phyloP scores from a whole-genome alignment of 1,139 yeast genomes.

The Magnusiomyces tetraspermus region DNA sequence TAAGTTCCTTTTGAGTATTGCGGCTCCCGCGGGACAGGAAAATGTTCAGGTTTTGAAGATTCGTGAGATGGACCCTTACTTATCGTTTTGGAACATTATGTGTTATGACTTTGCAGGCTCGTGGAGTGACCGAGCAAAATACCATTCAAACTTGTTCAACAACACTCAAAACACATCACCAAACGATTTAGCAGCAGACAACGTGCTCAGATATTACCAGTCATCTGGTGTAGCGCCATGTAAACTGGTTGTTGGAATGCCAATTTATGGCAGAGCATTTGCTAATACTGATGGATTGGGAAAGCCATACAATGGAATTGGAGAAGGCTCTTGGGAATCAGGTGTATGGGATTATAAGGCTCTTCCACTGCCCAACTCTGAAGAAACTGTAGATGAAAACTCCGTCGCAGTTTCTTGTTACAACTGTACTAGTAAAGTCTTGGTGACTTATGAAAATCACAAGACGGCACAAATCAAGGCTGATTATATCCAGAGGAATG shows the following conservation, averaged over 20 bases:
- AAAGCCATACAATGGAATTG: constrained; percentile 40
- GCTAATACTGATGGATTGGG: constrained; percentile 39
- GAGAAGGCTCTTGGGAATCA: constrained; percentile 43
- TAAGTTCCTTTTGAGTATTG: constrained; percentile 50
- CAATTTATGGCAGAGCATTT: constrained; percentile 74
- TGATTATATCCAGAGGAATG: constrained; percentile 39
- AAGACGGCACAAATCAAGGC: constrained; percentile 52
- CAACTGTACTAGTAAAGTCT: constrained; percentile 33
- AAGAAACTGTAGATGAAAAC: constrained; percentile 44
- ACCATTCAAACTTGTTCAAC: constrained; percentile 63
- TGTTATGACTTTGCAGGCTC: constrained; percentile 78
- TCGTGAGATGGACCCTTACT: constrained; percentile 44
- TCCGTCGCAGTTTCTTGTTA: constrained; percentile 54
- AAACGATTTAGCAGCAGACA: constrained; percentile 41
- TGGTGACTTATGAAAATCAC: constrained; percentile 60
- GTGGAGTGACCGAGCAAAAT: constrained; percentile 57
- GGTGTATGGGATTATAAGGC: constrained; percentile 49
- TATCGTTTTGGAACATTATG: constrained; percentile 80
- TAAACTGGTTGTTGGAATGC: constrained; percentile 78
- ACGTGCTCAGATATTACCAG: constrained; percentile 41
- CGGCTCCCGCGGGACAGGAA: constrained; percentile 61
- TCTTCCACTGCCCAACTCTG: constrained; percentile 38
- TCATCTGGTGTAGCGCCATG: constrained; percentile 37
- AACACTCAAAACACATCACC: too few relatives aligned
- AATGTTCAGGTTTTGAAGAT: constrained; percentile 40